A percentile compares a stretch with the other conserved stretches of the same genome.
Conservation (phyloP, 768 basidiomycete species). For the Boletus reticulatus region DNA sequence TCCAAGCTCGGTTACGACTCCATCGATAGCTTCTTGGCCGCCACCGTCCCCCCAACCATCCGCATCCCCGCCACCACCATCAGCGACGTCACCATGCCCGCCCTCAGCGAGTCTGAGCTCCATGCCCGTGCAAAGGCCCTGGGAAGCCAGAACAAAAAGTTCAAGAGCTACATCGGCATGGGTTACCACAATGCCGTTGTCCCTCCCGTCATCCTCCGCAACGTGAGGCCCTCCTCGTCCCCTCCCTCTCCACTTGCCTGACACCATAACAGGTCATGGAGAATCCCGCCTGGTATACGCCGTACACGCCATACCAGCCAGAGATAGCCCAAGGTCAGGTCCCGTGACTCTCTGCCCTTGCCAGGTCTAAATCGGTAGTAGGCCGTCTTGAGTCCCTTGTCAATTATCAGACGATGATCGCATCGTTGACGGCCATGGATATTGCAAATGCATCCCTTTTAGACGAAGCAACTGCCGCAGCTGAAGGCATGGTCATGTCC, state of each 20-base stretch:
- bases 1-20: constrained; percentile 76
- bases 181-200: constrained; percentile 95
- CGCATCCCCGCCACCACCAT: constrained; percentile 61
- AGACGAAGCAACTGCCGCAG: constrained; percentile 93
- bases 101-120: constrained; percentile 86
- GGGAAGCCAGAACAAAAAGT: constrained; percentile 74
- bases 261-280: constrained; percentile 66
- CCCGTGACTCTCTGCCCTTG: constrained; percentile 1
- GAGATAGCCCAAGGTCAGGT: constrained; percentile 93
- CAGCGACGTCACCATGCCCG: constrained; percentile 64
- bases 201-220: constrained; percentile 92
- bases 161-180: constrained; percentile 97
- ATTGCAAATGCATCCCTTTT: constrained; percentile 95
- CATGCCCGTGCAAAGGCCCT: constrained; percentile 70
- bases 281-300: constrained; percentile 98
- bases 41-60: constrained; percentile 79
- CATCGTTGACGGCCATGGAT: constrained; percentile 90
- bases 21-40: constrained; percentile 85
- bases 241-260: neutral
- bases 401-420: constrained; percentile 96
- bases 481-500: constrained; percentile 97
- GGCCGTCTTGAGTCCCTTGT: constrained; percentile 95
- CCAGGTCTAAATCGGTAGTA: constrained; percentile 31
- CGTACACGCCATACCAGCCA: constrained; percentile 94
- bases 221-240: constrained; percentile 47